These are phyloP conservation scores for Podospora australis DNA, from an alignment of 495 filamentous ascomycete species.

Conservation along the genomic window DNA sequence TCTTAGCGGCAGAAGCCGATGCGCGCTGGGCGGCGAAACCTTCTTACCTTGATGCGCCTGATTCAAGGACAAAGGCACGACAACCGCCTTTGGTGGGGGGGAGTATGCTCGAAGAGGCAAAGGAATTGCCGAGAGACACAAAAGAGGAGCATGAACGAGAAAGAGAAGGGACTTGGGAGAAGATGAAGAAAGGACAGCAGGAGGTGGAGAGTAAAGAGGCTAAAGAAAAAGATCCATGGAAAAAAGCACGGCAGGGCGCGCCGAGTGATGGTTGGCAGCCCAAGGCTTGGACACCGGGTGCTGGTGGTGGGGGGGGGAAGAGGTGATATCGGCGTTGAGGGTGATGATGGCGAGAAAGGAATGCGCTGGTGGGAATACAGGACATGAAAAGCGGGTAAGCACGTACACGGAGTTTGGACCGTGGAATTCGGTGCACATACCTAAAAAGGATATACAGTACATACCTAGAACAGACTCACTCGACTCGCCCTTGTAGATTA, in stretches of 20 bases:
- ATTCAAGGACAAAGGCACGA: background rate
- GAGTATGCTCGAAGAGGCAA: slow-evolving; percentile 1
- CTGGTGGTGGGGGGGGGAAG: slow-evolving; percentile 29
- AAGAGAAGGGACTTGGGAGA: slow-evolving; percentile 18
- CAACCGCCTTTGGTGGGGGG: background rate
- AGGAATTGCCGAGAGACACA: slow-evolving; percentile 2
- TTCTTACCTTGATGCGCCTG: slow-evolving; percentile 19
- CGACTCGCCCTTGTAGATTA: no score
- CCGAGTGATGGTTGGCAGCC: slow-evolving; percentile 77
- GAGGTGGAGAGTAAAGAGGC: slow-evolving; percentile 15
- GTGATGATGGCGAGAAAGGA: no score
- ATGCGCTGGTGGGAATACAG: no score
- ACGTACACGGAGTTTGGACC: no score
- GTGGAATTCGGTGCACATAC: no score
- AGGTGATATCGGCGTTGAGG: no score
- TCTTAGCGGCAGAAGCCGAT: slow-evolving; percentile 72
- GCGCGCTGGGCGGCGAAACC: slow-evolving; percentile 79
- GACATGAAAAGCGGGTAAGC: no score
- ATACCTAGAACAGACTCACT: no score
- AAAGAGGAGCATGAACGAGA: background rate
- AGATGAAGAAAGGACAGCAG: slow-evolving; percentile 21
- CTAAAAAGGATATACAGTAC: no score
- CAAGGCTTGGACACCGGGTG: slow-evolving; percentile 56
- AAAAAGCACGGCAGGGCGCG: slow-evolving; percentile 34
- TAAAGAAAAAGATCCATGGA: slow-evolving; percentile 55